Conservation (phyloP, 352 stramenopile genomes). For the Phytophthora melonis region DNA sequence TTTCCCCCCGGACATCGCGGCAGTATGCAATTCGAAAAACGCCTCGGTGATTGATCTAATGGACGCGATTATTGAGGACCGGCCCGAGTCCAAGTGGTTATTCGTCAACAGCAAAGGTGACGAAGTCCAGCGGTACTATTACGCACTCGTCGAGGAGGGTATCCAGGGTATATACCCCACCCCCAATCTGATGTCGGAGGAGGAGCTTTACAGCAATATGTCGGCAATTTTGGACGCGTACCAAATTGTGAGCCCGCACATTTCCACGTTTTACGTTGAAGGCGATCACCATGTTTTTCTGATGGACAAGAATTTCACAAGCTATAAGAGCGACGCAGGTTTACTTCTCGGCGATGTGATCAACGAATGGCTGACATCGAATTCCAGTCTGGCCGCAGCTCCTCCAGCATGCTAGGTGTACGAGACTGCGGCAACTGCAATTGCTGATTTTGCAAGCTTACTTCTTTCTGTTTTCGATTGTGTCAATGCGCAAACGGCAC, state of each 20-base stretch:
- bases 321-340: conserved; percentile 29
- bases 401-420: not conserved
- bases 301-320: conserved; percentile 29
- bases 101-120: conserved; percentile 69
- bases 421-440: not conserved
- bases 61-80: conserved; percentile 45
- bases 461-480: too few species aligned
- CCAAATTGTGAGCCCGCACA: conserved; percentile 23
- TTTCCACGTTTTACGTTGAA: conserved; percentile 37
- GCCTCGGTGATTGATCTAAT: conserved; percentile 49
- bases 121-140: conserved; percentile 64
- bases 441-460: not conserved
- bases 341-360: conserved; percentile 36
- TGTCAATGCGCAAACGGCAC: too few species aligned
- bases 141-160: conserved; percentile 56
- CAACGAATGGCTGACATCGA: conserved; percentile 33
- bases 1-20: conserved; percentile 43
- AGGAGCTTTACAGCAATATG: conserved; percentile 60
- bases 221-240: conserved; percentile 45
- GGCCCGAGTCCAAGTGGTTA: conserved; percentile 55
- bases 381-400: conserved; percentile 10
- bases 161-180: conserved; percentile 56
- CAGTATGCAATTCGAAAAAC: conserved; percentile 45
- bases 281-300: conserved; percentile 37
- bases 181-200: conserved; percentile 48